These are phyloP conservation scores for Myriangium duriaei DNA, from an alignment of 2,329 filamentous ascomycete species.

Conservation along the genomic window DNA sequence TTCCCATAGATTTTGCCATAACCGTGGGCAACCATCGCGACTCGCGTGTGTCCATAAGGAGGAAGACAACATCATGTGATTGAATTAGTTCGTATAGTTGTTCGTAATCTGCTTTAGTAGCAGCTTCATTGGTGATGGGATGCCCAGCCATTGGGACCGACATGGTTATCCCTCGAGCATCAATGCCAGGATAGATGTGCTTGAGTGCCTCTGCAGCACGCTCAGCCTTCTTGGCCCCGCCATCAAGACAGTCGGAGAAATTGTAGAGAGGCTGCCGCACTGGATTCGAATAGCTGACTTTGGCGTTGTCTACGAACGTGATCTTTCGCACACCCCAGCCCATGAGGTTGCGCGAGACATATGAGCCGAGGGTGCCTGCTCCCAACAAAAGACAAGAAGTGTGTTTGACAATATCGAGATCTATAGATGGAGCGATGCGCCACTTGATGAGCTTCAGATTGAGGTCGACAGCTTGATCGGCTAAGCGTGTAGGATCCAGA, in stretches of 20 bases:
- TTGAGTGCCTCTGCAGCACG: conserved; percentile 68
- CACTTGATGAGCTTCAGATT: conserved; percentile 99
- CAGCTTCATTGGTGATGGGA: conserved; percentile 61
- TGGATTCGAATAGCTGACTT: conserved; percentile 90
- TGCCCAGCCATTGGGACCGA: conserved; percentile 94
- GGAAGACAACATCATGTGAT: conserved; percentile 80
- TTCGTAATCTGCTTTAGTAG: conserved; percentile 61
- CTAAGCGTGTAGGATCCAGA: conserved; percentile 78
- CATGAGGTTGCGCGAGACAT: conserved; percentile 82
- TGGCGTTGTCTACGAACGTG: conserved; percentile 88
- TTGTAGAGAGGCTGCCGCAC: conserved; percentile 87
- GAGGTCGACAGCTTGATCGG: conserved; percentile 87
- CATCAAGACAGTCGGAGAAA: conserved; percentile 77
- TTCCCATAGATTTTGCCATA: conserved; percentile 84
- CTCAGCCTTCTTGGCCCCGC: conserved; percentile 71
- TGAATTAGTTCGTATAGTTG: conserved; percentile 62
- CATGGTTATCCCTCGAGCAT: conserved; percentile 65
- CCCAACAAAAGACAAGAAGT: conserved; percentile 85
- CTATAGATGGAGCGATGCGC: conserved; percentile 78
- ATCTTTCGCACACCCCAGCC: conserved; percentile 94
- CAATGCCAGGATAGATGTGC: conserved; percentile 83
- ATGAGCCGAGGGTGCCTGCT: conserved; percentile 84
- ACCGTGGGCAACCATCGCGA: conserved; percentile 91
- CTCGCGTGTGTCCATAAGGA: conserved; percentile 94
- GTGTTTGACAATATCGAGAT: conserved; percentile 78